Evolutionary conservation across 2,329 filamentous ascomycete species (phyloP).

Genomic region (Fusarium chlamydosporum): DNA sequence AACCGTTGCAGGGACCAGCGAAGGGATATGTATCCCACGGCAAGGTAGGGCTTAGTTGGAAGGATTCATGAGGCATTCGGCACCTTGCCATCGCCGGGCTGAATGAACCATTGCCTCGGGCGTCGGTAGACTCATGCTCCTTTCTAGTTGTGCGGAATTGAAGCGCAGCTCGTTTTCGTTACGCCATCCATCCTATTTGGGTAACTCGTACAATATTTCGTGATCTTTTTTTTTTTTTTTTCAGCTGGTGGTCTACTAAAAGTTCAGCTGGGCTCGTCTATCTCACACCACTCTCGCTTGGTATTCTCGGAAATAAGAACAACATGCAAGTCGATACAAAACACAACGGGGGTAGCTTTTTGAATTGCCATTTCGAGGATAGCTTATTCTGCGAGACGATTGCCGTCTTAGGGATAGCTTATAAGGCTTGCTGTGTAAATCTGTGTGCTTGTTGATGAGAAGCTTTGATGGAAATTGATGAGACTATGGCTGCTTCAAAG

Average conservation of each 20-base stretch:
- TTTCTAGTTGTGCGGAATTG: slow-evolving; percentile 30
- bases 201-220: slow-evolving; percentile 35
- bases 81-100: not conserved
- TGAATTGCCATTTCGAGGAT: not conserved
- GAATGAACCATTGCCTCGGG: slow-evolving; percentile 8
- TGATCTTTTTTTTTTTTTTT: slow-evolving; percentile 16
- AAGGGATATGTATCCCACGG: not conserved
- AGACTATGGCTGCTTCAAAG: slow-evolving; percentile 7
- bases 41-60: slow-evolving; percentile 13
- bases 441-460: not conserved
- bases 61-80: not conserved
- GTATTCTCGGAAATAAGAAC: slow-evolving; percentile 6
- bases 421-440: not conserved
- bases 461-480: slow-evolving; percentile 7
- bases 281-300: slow-evolving; percentile 12
- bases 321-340: not conserved
- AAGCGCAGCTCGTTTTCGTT: slow-evolving; percentile 5
- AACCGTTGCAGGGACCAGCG: slow-evolving; percentile 24
- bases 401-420: slow-evolving; percentile 22
- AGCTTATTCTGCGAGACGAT: not conserved
- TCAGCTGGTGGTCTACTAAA: slow-evolving; percentile 37
- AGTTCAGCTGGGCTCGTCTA: slow-evolving; percentile 23
- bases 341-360: slow-evolving; percentile 2
- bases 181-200: slow-evolving; percentile 23
- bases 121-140: not conserved